Evolutionary conservation across 2,329 filamentous ascomycete species (phyloP), one percentile per base, ranked within the genome.

Genomic region (Calonectria crousiana): DNA sequence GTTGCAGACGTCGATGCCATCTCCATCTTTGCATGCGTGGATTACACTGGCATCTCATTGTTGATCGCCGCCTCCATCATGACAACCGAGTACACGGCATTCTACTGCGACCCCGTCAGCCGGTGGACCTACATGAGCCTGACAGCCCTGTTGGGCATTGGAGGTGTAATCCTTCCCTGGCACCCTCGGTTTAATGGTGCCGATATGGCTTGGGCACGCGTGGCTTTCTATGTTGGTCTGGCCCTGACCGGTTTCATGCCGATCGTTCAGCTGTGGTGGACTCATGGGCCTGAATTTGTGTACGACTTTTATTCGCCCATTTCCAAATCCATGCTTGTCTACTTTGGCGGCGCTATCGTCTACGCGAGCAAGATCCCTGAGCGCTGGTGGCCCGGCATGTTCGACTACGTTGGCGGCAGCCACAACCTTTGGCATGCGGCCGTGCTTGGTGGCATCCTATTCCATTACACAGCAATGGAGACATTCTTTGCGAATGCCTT

Each of bases 361-460:
- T 99, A 99, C 83, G 96, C 96, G 13, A 95, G 93, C 84, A 96
- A 98, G 85, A 90, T 98, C 0, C 97, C 97, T 2, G 97, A 99
- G 87, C 90, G 96, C 75, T 99, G 95, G 94, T 94, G 90, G 79
- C 97, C 97, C 0, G 97, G 97, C 65, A 92, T 94, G 83, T 99
- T 99, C 80, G 97, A 99, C 85, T 98, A 98, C 83, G 90, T 97
- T 51, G 97, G 97, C 49, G 96, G 95, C 58, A 97, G 95, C 84
- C 97, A 99, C 86, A 99, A 99, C 84, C 92, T 99, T 73, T 99
- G 97, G 97, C 97, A 99, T 85, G 86, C 98, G 41, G 97, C 97
- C 10, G 97, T 99, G 14, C 88, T 99, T 34, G 95, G 96, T 20
- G 97, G 97, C 14, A 99, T 99, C 72, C 85, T 98, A n/a, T 98